A percentile compares a stretch with the other conserved stretches of the same genome.
Evolutionary conservation across 805 yeast genomes (phyloP).

Genomic region (Kockiozyma suomiensis): DNA sequence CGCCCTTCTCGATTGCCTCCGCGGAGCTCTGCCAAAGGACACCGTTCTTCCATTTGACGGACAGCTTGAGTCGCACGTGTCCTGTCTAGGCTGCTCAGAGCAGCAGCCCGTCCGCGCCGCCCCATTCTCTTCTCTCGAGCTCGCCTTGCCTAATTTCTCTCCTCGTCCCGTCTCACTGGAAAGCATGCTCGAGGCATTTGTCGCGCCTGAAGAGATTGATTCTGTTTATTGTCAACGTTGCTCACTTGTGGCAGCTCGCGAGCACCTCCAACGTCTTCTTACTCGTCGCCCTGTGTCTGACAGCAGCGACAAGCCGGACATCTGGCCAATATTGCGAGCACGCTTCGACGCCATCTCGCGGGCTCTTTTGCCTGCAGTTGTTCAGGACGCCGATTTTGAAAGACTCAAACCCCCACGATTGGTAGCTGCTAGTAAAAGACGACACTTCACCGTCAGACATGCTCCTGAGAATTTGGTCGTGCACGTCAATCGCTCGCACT

Average conservation of each 20-base stretch:
- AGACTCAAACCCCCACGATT: conserved; percentile 57
- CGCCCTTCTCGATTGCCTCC: conserved; percentile 23
- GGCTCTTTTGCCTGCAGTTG: conserved; percentile 66
- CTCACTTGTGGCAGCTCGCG: conserved; percentile 54
- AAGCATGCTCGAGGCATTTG: conserved; percentile 60
- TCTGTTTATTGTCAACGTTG: conserved; percentile 96
- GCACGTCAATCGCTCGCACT: conserved; percentile 91
- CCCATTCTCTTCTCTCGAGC: conserved; percentile 52
- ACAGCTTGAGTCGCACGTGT: conserved; percentile 80
- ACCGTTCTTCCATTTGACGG: conserved; percentile 76
- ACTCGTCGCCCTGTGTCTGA: neutral
- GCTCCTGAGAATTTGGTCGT: conserved; percentile 82
- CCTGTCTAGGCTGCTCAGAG: conserved; percentile 91
- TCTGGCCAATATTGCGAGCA: conserved; percentile 42
- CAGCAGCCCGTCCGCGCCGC: conserved; percentile 88
- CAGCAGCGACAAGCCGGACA: conserved; percentile 1
- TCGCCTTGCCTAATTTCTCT: conserved; percentile 26
- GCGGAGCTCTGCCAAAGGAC: conserved; percentile 7
- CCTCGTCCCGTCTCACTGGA: conserved; percentile 2
- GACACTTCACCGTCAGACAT: conserved; percentile 74
- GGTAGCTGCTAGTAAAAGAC: conserved; percentile 76
- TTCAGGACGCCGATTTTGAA: conserved; percentile 78
- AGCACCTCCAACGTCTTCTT: conserved; percentile 35
- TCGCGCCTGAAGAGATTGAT: conserved; percentile 79
- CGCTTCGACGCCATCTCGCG: conserved; percentile 54